Conservation (phyloP, 2,329 filamentous ascomycete species). For the Calonectria pauciramosa region DNA sequence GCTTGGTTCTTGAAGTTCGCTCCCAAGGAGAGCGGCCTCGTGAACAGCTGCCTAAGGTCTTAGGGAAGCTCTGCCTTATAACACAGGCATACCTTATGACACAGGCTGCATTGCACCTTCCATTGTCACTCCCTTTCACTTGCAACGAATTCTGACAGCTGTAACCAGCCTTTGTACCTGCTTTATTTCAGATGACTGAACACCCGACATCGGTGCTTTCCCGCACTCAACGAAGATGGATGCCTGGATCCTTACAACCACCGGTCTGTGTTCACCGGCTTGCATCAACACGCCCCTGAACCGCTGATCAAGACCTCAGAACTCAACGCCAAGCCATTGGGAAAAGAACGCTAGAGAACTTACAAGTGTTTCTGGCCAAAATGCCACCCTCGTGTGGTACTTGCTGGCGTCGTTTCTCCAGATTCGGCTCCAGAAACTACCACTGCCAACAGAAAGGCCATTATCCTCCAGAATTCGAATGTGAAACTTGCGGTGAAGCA, state of each 20-base stretch:
- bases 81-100: neutral
- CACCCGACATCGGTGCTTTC: neutral
- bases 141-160: neutral
- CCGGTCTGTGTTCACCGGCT: neutral
- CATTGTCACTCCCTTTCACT: neutral
- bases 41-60: neutral
- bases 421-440: conserved; percentile 42
- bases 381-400: conserved; percentile 42
- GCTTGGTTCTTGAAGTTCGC: neutral
- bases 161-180: neutral
- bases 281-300: neutral
- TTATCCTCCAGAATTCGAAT: conserved; percentile 42
- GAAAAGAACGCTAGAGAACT: neutral
- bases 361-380: neutral
- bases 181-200: neutral
- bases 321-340: neutral
- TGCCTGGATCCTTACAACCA: neutral
- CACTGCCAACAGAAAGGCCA: conserved; percentile 48
- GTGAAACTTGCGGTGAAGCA: conserved; percentile 43
- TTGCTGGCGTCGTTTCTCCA: conserved; percentile 45
- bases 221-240: neutral
- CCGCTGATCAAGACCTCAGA: neutral
- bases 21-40: no score
- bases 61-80: neutral
- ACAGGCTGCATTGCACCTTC: neutral